Conservation (phyloP, 805 yeast genomes). For the Ascoidea rubescens region DNA sequence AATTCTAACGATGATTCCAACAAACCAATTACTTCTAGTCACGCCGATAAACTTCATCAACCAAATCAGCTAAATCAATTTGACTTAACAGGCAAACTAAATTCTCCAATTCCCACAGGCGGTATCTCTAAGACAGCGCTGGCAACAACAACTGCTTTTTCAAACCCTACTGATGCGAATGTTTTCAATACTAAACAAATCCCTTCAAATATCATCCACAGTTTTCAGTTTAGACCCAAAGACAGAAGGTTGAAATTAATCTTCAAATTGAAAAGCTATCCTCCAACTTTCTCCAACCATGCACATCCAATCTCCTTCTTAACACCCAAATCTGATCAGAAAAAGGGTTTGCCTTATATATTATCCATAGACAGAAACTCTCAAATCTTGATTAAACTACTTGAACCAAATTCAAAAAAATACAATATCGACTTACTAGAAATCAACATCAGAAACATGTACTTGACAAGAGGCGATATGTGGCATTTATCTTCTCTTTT, state of each 20-base stretch:
- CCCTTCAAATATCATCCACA: too few species aligned
- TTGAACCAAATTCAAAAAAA: constrained; percentile 20
- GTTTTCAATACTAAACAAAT: too few species aligned
- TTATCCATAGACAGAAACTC: constrained; percentile 58
- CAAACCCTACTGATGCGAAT: too few species aligned
- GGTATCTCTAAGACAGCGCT: too few species aligned
- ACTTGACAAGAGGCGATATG: constrained; percentile 83
- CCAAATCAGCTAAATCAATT: too few species aligned
- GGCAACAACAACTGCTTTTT: too few species aligned
- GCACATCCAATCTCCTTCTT: not conserved
- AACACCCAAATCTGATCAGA: constrained; percentile 28
- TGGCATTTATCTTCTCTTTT: constrained; percentile 65
- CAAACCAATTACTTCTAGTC: not conserved
- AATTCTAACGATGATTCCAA: not conserved
- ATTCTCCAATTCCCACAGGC: too few species aligned
- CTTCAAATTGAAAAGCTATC: not conserved
- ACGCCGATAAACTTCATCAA: too few species aligned
- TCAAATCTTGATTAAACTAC: constrained; percentile 41
- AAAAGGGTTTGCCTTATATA: constrained; percentile 43
- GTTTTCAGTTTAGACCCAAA: not conserved
- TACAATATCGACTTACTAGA: constrained; percentile 78
- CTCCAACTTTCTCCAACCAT: not conserved
- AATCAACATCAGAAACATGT: constrained; percentile 63
- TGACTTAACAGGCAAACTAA: too few species aligned
- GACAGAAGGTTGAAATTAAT: too few species aligned